Conservation (phyloP, 306 rosid genomes). For the Trifolium repens region DNA sequence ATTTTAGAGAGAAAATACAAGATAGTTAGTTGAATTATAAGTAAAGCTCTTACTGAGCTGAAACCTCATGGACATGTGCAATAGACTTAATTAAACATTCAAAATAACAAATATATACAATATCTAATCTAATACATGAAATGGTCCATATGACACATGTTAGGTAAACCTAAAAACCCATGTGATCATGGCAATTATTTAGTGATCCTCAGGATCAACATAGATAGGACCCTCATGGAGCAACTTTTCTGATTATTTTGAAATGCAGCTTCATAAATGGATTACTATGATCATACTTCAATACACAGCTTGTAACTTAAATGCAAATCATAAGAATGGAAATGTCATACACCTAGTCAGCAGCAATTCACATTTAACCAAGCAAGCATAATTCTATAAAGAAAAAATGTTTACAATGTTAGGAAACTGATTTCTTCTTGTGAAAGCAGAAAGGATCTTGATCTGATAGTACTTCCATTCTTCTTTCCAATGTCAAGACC, state of each 20-base stretch:
- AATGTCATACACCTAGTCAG: background rate
- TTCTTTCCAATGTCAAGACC: conserved; percentile 21
- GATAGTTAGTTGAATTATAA: too few species aligned
- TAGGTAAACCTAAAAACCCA: background rate
- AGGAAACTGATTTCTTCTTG: conserved; percentile 29
- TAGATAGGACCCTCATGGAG: too few species aligned
- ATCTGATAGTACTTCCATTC: conserved; percentile 33
- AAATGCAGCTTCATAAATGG: conserved; percentile 8
- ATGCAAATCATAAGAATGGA: background rate
- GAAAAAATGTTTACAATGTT: background rate
- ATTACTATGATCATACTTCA: background rate
- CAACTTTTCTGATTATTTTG: background rate
- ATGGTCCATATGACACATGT: background rate
- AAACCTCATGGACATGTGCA: background rate
- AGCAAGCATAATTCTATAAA: conserved; percentile 35
- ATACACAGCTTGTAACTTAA: background rate
- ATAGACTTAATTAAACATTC: background rate
- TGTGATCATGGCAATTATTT: too few species aligned
- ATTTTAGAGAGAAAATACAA: too few species aligned
- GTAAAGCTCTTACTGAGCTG: too few species aligned
- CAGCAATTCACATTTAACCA: conserved; percentile 10
- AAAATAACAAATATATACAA: background rate
- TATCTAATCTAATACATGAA: conserved; percentile 21
- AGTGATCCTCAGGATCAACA: too few species aligned
- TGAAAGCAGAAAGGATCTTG: conserved; percentile 30